Base-by-base conservation (phyloP, 1,139 yeast genomes). In the Blastobotrys serpentis region DNA sequence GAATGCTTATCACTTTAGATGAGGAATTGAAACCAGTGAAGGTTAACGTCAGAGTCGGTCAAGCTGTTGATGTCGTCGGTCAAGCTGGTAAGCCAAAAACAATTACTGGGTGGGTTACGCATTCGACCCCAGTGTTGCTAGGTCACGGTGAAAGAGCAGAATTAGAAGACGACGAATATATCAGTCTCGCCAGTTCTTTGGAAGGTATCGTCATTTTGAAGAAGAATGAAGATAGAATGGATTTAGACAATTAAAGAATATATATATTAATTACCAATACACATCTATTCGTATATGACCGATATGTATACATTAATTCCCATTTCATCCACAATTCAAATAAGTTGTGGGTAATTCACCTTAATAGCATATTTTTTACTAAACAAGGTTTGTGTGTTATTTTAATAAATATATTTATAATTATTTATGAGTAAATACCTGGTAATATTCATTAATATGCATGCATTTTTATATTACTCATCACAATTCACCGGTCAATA, bases 71-170 rank as follows among this genome's bases (percentile, higher is more conserved):
- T 67, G 88, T 90, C 41, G 98, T 94, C 53, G 98, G 98, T 32
- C 98, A 90, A 69, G 98, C 98, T 0, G 98, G 99, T 73, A 88
- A 88, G 62, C 98, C 98, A 38, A 92, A 92, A 74, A 90, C 97
- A 21, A 94, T 94, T 45, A 94, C 98, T 3, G 98, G 98, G 38
- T 94, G 98, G 98, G 98, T 92, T 19, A 94, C 99, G 1, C 98
- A 94, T 65, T 86, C 95, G 4, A 92, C 98, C 0, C 99, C 99
- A 0, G 98, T 92, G 19, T 75, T 94, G 60, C 75, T 94, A 53
- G 90, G 94, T 47, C 83, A 84, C 60, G 98, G 98, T 43, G 98
- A 94, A 69, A 79, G 98, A 56, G 99, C 98, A 0, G 99, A 94
- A 68, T 76, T 94, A 58, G 99, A 94, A 67, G 90, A 87, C 61